Evolutionary conservation across 2,329 filamentous ascomycete species (phyloP).

Genomic region (Alternaria brassicae): DNA sequence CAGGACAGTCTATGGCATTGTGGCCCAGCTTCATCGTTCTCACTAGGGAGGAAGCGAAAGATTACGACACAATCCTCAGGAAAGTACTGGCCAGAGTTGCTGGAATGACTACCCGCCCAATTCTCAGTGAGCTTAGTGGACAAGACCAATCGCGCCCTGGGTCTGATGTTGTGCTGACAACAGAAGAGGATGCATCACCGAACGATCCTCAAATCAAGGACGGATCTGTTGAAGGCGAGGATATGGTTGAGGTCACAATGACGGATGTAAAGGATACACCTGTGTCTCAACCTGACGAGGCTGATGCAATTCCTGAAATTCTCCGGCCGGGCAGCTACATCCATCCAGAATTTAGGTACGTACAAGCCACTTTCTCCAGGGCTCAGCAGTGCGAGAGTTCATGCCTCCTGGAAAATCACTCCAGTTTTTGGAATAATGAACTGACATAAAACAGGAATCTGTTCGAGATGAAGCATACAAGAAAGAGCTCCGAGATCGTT

Average conservation of each 20-base stretch:
- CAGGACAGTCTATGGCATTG: constrained; percentile 45
- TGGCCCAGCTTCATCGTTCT: constrained; percentile 76
- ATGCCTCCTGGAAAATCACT: background rate
- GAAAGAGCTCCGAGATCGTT: constrained; percentile 62
- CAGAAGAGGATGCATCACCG: constrained; percentile 67
- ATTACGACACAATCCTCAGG: constrained; percentile 75
- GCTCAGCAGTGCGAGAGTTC: background rate
- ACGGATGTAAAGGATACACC: constrained; percentile 62
- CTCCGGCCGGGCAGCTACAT: constrained; percentile 65
- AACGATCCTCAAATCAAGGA: constrained; percentile 76
- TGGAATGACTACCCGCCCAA: constrained; percentile 75
- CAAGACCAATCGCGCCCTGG: constrained; percentile 60
- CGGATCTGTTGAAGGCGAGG: constrained; percentile 83
- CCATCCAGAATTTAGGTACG: constrained; percentile 62
- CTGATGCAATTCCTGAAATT: constrained; percentile 51
- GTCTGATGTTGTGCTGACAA: constrained; percentile 73
- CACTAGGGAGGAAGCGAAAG: constrained; percentile 72
- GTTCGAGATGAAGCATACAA: constrained; percentile 77
- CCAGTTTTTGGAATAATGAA: background rate
- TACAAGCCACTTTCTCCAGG: background rate
- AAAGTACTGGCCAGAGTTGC: constrained; percentile 80
- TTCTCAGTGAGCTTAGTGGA: constrained; percentile 62
- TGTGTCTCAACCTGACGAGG: constrained; percentile 22
- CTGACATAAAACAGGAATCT: constrained; percentile 51
- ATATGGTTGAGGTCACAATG: constrained; percentile 91